Percentiles rank a stretch among this genome's conserved stretches.
These are phyloP conservation scores for Viscum album DNA, from an alignment of 177 flowering plant species.

Conservation along the genomic window DNA sequence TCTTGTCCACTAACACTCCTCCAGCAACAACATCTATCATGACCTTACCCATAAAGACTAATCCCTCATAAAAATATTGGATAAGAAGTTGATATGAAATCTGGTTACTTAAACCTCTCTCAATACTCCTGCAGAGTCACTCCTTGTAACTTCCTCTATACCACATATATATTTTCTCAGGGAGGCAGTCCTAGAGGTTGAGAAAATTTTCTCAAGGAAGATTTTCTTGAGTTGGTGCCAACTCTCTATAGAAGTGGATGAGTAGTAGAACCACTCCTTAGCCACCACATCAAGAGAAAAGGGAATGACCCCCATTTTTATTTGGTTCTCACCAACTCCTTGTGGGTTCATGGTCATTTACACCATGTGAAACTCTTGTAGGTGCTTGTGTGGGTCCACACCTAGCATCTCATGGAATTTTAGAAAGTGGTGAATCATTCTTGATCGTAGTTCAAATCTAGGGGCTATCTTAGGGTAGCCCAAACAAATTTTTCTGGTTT, in stretches of 20 bases:
- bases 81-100: constrained; percentile 11
- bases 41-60: neutral
- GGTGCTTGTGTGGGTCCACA: constrained; percentile 13
- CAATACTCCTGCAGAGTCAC: constrained; percentile 7
- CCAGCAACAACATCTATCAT: constrained; percentile 14
- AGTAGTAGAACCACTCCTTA: constrained; percentile 11
- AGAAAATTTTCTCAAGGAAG: constrained; percentile 7
- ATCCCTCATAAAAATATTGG: constrained; percentile 13
- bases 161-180: constrained; percentile 7
- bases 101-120: too few species aligned
- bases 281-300: constrained; percentile 6
- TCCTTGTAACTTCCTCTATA: neutral
- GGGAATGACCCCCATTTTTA: constrained; percentile 12
- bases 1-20: constrained; percentile 11
- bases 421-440: too few species aligned
- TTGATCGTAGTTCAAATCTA: too few species aligned
- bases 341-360: constrained; percentile 12
- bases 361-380: constrained; percentile 17
- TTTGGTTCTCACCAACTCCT: constrained; percentile 6
- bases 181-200: neutral
- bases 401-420: constrained; percentile 8
- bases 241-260: neutral
- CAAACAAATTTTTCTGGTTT: too few species aligned
- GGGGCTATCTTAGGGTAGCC: too few species aligned
- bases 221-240: neutral